These are phyloP conservation scores for Candida pseudoviswanathii DNA, from an alignment of 1,139 yeast genomes.

Conservation along the genomic window DNA sequence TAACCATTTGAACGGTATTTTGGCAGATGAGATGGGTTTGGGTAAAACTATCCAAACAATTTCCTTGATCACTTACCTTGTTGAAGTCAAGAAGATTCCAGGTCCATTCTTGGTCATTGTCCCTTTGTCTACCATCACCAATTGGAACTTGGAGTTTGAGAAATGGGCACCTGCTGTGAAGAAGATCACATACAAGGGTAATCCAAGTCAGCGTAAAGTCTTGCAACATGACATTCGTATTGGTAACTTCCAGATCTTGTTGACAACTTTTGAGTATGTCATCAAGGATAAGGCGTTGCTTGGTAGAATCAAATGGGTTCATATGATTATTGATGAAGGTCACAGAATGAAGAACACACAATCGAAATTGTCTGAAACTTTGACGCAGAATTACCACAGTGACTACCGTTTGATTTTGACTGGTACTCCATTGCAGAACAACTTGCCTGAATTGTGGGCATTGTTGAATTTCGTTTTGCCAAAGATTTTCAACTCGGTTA, in stretches of 20 bases:
- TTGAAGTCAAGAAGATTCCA: conserved; percentile 72
- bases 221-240: conserved; percentile 61
- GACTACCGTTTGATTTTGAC: conserved; percentile 79
- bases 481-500: conserved; percentile 78
- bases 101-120: conserved; percentile 82
- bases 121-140: conserved; percentile 80
- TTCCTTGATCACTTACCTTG: conserved; percentile 81
- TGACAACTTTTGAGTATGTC: conserved; percentile 80
- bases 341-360: conserved; percentile 84
- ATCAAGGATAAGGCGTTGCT: conserved; percentile 72
- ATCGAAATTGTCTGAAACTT: conserved; percentile 70
- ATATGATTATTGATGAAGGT: conserved; percentile 89
- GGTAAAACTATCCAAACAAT: conserved; percentile 97
- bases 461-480: conserved; percentile 76
- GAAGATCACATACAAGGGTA: conserved; percentile 73
- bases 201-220: conserved; percentile 68
- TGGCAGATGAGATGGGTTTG: conserved; percentile 98
- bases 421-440: conserved; percentile 86
- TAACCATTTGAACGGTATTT: conserved; percentile 90
- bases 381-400: conserved; percentile 72
- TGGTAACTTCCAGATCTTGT: conserved; percentile 73
- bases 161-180: conserved; percentile 83
- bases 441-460: conserved; percentile 85
- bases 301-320: conserved; percentile 74
- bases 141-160: conserved; percentile 83